These are phyloP conservation scores for Candida piceae DNA, from an alignment of 805 yeast genomes.

Conservation along the genomic window DNA sequence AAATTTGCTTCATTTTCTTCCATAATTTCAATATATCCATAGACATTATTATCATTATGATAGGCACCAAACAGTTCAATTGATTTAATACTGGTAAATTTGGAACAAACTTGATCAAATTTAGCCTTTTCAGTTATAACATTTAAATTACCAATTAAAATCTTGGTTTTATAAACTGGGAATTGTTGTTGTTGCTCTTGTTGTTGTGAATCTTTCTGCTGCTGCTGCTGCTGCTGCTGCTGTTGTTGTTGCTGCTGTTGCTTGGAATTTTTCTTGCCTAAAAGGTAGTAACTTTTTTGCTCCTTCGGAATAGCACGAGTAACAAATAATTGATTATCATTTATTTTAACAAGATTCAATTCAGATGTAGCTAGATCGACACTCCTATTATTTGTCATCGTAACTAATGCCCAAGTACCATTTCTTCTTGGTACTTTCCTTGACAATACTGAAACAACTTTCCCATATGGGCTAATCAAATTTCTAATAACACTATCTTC, in stretches of 20 bases:
- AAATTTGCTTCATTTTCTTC: conserved; percentile 22
- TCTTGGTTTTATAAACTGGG: conserved; percentile 22
- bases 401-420: conserved; percentile 31
- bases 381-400: conserved; percentile 21
- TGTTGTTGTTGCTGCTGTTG: too few relatives aligned
- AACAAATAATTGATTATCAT: conserved; percentile 26
- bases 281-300: conserved; percentile 25
- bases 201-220: background rate
- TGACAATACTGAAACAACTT: conserved; percentile 22
- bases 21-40: conserved; percentile 28
- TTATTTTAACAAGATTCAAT: conserved; percentile 25
- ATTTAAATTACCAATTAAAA: conserved; percentile 24
- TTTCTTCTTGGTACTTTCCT: conserved; percentile 24
- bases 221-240: too few relatives aligned
- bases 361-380: conserved; percentile 23
- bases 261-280: too few relatives aligned
- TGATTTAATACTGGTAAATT: conserved; percentile 21
- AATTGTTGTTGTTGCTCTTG: too few relatives aligned
- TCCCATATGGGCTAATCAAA: conserved; percentile 28
- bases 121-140: conserved; percentile 15
- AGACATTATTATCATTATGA: conserved; percentile 1
- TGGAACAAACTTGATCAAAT: conserved; percentile 25
- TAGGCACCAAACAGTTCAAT: conserved; percentile 24
- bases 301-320: conserved; percentile 31
- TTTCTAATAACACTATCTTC: conserved; percentile 20